These are phyloP conservation scores for Penicillium brasilianum DNA, from an alignment of 2,329 filamentous ascomycete species.

Conservation along the genomic window DNA sequence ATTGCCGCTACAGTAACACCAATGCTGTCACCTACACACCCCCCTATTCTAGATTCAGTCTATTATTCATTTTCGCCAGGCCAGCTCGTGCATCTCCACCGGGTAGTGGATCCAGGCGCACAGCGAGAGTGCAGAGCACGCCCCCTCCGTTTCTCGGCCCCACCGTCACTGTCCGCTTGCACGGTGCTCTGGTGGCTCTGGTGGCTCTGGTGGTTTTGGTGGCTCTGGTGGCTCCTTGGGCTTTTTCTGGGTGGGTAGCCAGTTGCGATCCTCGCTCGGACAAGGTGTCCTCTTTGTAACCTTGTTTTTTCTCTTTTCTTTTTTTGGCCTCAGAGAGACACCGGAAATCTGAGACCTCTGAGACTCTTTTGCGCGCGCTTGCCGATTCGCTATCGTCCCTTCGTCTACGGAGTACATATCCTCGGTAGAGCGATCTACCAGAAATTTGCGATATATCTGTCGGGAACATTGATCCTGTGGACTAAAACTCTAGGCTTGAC, in stretches of 20 bases:
- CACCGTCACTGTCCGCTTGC: background rate
- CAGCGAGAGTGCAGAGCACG: background rate
- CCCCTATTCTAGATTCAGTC: no score
- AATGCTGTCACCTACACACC: no score
- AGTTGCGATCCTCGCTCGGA: background rate
- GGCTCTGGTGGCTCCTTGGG: no score
- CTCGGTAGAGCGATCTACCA: background rate
- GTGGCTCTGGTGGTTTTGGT: no score
- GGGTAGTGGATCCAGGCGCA: background rate
- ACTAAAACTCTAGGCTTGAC: no score
- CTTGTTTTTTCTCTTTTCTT: background rate
- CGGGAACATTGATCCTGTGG: background rate
- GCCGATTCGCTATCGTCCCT: background rate
- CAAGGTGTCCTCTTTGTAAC: background rate
- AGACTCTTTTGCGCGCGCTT: slow-evolving; percentile 1
- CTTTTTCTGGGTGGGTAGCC: no score
- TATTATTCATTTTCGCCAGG: background rate
- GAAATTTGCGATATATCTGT: background rate
- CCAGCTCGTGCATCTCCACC: background rate
- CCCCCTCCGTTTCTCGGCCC: background rate
- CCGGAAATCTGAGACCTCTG: background rate
- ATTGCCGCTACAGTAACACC: no score
- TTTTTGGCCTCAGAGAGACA: background rate
- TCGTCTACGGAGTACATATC: background rate
- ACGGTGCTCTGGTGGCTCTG: no score